Conservation (phyloP, 805 yeast species). For the Diddensiella caesifluorescens region DNA sequence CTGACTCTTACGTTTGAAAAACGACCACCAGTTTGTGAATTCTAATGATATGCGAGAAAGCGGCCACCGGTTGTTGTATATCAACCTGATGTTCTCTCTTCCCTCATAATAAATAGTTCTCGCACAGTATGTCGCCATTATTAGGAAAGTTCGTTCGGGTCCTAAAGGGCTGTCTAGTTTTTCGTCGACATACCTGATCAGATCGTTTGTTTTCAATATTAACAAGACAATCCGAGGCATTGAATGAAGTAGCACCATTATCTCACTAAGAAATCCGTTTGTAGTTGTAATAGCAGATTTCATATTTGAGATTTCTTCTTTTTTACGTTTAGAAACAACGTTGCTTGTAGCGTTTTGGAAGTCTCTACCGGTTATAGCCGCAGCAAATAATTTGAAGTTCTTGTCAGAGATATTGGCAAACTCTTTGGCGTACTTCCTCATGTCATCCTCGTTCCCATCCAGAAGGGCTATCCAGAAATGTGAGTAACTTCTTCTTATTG, state of each 20-base stretch:
- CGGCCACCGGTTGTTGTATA: constrained; percentile 19
- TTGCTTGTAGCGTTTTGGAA: constrained; percentile 64
- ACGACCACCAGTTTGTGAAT: constrained; percentile 31
- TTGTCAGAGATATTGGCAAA: constrained; percentile 76
- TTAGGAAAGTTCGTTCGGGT: constrained; percentile 77
- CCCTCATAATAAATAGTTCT: constrained; percentile 67
- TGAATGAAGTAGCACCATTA: constrained; percentile 71
- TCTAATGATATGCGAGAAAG: constrained; percentile 23
- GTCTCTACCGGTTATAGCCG: constrained; percentile 94
- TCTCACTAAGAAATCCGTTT: constrained; percentile 59
- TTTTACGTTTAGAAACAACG: constrained; percentile 48
- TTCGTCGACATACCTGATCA: constrained; percentile 86
- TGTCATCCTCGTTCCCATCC: constrained; percentile 57
- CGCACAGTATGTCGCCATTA: constrained; percentile 89
- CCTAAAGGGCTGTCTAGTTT: constrained; percentile 76
- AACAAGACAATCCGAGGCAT: constrained; percentile 84
- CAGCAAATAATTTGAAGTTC: constrained; percentile 78
- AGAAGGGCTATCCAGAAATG: constrained; percentile 88
- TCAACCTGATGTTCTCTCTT: constrained; percentile 35
- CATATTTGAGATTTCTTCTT: constrained; percentile 65
- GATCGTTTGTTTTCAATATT: constrained; percentile 88
- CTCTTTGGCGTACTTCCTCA: constrained; percentile 68
- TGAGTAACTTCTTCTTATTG: constrained; percentile 76
- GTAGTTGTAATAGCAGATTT: constrained; percentile 49
- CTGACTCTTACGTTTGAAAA: constrained; percentile 31